phyloP scores from a whole-genome alignment of 2,329 filamentous ascomycete species.

The Triangularia setosa region DNA sequence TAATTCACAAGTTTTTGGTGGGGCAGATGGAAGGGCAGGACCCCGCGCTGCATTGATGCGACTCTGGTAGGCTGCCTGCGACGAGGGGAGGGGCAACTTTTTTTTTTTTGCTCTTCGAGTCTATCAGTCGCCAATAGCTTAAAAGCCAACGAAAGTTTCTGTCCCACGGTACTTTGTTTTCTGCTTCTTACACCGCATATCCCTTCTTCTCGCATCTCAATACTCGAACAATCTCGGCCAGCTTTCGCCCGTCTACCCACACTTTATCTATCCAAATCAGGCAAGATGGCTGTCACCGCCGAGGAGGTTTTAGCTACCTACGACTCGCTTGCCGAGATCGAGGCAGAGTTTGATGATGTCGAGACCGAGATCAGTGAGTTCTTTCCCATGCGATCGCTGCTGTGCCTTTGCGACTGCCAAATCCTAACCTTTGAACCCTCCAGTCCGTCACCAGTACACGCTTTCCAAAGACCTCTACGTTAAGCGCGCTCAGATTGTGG shows the following conservation, averaged over 20 bases:
- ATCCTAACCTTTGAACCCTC: neutral
- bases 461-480: slow-evolving; percentile 69
- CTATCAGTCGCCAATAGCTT: neutral
- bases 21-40: slow-evolving; percentile 4
- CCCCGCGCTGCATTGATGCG: slow-evolving; percentile 6
- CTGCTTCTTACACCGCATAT: neutral
- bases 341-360: slow-evolving; percentile 78
- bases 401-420: neutral
- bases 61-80: slow-evolving; percentile 1
- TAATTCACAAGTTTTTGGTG: neutral
- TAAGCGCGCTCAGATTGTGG: slow-evolving; percentile 67
- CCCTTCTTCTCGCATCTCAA: neutral
- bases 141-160: neutral
- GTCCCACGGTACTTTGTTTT: neutral
- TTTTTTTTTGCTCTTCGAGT: neutral
- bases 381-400: neutral
- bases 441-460: slow-evolving; percentile 69
- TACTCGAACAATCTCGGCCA: neutral
- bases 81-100: neutral
- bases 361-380: slow-evolving; percentile 78
- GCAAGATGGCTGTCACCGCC: slow-evolving; percentile 26
- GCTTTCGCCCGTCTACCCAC: neutral
- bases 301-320: slow-evolving; percentile 54
- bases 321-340: slow-evolving; percentile 73
- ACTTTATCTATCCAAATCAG: neutral